Conservation (phyloP, 2,329 filamentous ascomycete genomes). For the Hypoxylon sp. region DNA sequence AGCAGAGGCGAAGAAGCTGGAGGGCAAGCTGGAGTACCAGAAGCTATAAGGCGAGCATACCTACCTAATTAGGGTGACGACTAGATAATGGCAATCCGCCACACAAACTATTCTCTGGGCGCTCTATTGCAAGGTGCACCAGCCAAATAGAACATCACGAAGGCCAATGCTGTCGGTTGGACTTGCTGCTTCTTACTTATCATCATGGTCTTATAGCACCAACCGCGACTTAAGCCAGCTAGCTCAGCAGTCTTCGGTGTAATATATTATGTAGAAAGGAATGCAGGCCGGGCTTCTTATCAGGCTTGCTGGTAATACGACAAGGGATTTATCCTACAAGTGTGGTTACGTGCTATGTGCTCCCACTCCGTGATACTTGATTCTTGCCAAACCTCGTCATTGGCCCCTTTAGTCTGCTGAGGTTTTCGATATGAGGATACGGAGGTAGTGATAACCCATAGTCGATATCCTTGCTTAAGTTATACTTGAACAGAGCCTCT, state of each 20-base stretch:
- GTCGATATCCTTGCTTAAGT: too few species aligned
- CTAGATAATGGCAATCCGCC: too few species aligned
- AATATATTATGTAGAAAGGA: conserved; percentile 26
- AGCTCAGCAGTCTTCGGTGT: conserved; percentile 17
- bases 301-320: conserved; percentile 20
- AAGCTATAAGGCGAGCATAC: conserved; percentile 80
- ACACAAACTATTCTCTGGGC: background rate
- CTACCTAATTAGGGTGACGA: too few species aligned
- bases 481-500: too few species aligned
- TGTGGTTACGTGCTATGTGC: background rate
- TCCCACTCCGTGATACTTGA: background rate
- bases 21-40: conserved; percentile 98
- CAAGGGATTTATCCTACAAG: background rate
- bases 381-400: background rate
- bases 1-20: conserved; percentile 95
- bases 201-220: too few species aligned
- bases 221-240: conserved; percentile 3
- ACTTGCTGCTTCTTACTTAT: too few species aligned
- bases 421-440: too few species aligned
- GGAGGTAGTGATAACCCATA: too few species aligned
- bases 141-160: conserved; percentile 14
- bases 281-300: conserved; percentile 1
- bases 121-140: background rate
- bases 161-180: conserved; percentile 4
- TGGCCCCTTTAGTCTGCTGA: too few species aligned